Percentiles rank a stretch among this genome's conserved stretches.
phyloP scores from a whole-genome alignment of 257 asterid genomes.

The Osmanthus fragrans region DNA sequence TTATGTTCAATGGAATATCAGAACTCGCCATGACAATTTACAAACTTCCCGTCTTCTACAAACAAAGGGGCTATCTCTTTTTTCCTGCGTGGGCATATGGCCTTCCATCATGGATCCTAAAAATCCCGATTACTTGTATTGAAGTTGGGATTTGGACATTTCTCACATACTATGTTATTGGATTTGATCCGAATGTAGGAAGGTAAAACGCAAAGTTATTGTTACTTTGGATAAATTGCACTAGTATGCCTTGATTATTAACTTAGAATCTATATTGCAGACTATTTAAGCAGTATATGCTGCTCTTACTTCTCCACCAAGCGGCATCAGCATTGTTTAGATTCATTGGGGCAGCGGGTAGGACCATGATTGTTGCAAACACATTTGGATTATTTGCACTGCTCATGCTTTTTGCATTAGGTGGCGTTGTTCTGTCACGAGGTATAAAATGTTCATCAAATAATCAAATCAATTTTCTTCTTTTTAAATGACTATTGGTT shows the following conservation, averaged over 20 bases:
- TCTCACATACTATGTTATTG: constrained; percentile 61
- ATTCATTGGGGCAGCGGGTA: constrained; percentile 58
- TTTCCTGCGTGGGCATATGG: constrained; percentile 69
- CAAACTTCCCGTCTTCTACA: constrained; percentile 68
- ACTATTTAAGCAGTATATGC: constrained; percentile 51
- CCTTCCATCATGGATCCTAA: constrained; percentile 61
- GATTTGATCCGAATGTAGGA: constrained; percentile 65
- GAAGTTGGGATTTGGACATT: constrained; percentile 61
- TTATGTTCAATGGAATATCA: constrained; percentile 61
- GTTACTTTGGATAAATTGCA: neutral
- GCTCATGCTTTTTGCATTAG: constrained; percentile 57
- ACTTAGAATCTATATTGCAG: constrained; percentile 28
- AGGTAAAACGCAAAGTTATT: constrained; percentile 38
- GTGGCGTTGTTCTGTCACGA: constrained; percentile 69
- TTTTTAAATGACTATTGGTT: neutral
- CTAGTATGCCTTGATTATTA: neutral
- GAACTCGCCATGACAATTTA: constrained; percentile 57
- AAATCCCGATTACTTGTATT: constrained; percentile 48
- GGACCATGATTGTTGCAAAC: constrained; percentile 64
- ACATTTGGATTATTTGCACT: constrained; percentile 61
- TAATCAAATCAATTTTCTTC: neutral
- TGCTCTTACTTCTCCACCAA: constrained; percentile 46
- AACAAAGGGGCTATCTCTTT: constrained; percentile 60
- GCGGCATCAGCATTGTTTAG: constrained; percentile 56
- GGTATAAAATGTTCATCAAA: constrained; percentile 31